Percentiles rank a stretch among this genome's conserved stretches.
Evolutionary conservation across 305 asterid genomes (phyloP).

Genomic region (Solanum hybrid): DNA sequence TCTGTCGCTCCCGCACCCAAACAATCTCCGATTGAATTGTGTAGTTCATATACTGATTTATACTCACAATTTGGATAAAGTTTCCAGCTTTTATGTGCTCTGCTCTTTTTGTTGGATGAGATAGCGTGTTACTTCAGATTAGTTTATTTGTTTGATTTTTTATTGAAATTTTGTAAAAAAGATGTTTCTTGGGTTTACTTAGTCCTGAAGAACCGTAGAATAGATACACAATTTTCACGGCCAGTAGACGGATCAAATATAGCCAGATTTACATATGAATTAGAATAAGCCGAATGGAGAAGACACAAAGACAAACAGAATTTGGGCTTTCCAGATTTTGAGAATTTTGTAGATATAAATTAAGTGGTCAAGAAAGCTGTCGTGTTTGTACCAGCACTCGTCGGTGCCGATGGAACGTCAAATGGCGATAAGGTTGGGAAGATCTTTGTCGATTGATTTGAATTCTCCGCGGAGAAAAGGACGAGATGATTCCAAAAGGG

Average conservation of each 20-base stretch:
- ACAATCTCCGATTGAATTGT: no score
- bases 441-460: constrained; percentile 31
- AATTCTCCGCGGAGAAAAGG: constrained; percentile 73
- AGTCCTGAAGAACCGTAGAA: no score
- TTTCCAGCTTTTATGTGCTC: no score
- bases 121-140: no score
- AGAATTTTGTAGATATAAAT: constrained; percentile 58
- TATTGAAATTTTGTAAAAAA: no score
- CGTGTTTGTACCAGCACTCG: constrained; percentile 89
- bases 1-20: no score
- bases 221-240: constrained; percentile 22
- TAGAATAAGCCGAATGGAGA: constrained; percentile 86
- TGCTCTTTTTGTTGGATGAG: no score
- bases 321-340: constrained; percentile 60
- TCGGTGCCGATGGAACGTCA: constrained; percentile 63
- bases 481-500: constrained; percentile 43
- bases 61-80: no score
- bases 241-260: constrained; percentile 73
- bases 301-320: constrained; percentile 41
- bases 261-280: constrained; percentile 72
- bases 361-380: constrained; percentile 67
- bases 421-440: constrained; percentile 52
- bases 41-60: no score
- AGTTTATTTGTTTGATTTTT: no score
- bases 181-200: no score